phyloP scores from a whole-genome alignment of 768 basidiomycete genomes.

The Daedaleopsis sinensis region DNA sequence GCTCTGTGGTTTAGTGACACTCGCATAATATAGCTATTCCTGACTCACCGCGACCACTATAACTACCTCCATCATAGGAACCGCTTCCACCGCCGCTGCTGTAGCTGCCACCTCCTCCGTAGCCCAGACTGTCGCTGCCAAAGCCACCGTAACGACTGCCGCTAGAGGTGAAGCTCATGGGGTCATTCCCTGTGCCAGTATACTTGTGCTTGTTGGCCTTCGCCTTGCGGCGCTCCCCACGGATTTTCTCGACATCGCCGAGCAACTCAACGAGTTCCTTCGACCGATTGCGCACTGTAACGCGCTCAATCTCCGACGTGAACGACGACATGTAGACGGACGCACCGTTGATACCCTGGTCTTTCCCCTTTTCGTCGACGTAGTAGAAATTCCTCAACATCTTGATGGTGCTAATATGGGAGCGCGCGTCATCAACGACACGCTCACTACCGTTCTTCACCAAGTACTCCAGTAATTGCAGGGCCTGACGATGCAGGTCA shows the following conservation, averaged over 20 bases:
- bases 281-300: slow-evolving; percentile 88
- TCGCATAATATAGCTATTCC: neutral
- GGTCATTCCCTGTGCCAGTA: slow-evolving; percentile 82
- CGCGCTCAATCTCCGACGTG: neutral
- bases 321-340: neutral
- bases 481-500: slow-evolving; percentile 52
- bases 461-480: slow-evolving; percentile 93
- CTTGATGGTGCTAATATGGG: slow-evolving; percentile 93
- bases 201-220: slow-evolving; percentile 92
- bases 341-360: slow-evolving; percentile 96
- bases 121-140: slow-evolving; percentile 53
- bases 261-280: slow-evolving; percentile 92
- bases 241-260: slow-evolving; percentile 88
- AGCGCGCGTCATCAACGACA: slow-evolving; percentile 95
- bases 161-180: slow-evolving; percentile 61
- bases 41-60: slow-evolving; percentile 34
- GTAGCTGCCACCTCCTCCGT: slow-evolving; percentile 34
- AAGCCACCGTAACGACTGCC: slow-evolving; percentile 72
- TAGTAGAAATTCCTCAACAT: slow-evolving; percentile 99
- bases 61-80: slow-evolving; percentile 27
- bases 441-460: slow-evolving; percentile 97
- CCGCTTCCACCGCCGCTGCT: slow-evolving; percentile 40
- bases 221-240: slow-evolving; percentile 88
- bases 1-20: neutral
- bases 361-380: slow-evolving; percentile 98